Base-by-base conservation (phyloP, 352 stramenopile species). In the Phytophthora hibernalis region DNA sequence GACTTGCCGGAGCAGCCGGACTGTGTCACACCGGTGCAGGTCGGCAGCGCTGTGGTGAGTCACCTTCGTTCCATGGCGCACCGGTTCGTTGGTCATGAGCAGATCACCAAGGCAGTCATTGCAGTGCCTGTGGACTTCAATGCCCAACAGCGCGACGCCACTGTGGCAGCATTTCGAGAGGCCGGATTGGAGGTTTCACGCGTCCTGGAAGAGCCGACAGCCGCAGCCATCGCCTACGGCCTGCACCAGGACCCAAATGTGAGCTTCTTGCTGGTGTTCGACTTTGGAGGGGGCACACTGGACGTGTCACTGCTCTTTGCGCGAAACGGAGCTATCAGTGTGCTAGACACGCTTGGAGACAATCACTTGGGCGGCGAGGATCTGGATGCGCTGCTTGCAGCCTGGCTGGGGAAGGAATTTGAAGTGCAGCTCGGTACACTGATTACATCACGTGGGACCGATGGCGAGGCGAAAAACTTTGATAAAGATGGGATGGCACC, bases 181-280 rank as follows among this genome's bases (percentile, higher is more conserved):
- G 81, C 81, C 13, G 81, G 81, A 12, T 53, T 90, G 18, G 54
- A 82, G 21, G 81, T 90, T 2, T 74, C 72, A 16, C 80, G 80
- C 47, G 74, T 90, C 11, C 51, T 90, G 26, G 81, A 87, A 51
- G 97, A 99, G 77, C 96, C 96, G 21, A 99, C 96, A 9, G 96
- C 96, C 28, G 96, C 96, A 21, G 96, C 96, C 18, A 97, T 99
- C 65, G 96, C 95, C 10, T 99, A 99, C 70, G 93, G 95, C 28
- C 72, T 98, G 40, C 97, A 98, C 62, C 97, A 98, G 69, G 91
- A 93, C 52, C 69, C 76, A 18, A 72, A 83, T 21, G 93, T 98
- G 67, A 95, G 90, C 43, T 98, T 98, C 56, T 82, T 99, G 18
- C 76, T 99, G 18, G 98, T 99, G 30, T 99, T 98, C 53, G 96